These are phyloP conservation scores for Ilex aquifolium DNA, from an alignment of 257 asterid genomes.

Conservation along the genomic window DNA sequence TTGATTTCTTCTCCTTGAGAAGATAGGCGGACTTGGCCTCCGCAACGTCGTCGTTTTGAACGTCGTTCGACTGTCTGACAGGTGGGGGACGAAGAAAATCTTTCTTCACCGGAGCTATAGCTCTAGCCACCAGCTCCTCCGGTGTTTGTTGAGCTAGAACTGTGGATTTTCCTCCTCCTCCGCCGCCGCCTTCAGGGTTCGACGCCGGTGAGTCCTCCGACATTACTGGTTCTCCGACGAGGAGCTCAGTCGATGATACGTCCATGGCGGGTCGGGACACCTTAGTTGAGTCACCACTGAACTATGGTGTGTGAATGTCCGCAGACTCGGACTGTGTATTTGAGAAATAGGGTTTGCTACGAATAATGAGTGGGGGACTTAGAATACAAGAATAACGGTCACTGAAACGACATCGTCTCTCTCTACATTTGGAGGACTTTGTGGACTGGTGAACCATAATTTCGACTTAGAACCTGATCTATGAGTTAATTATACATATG, in stretches of 20 bases:
- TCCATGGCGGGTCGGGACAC: constrained; percentile 40
- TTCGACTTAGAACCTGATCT: too few species aligned
- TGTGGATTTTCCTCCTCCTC: constrained; percentile 9
- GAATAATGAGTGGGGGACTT: too few species aligned
- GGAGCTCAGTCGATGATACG: constrained; percentile 6
- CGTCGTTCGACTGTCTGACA: constrained; percentile 17
- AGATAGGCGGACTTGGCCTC: constrained; percentile 34
- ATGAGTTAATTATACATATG: too few species aligned
- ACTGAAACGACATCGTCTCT: too few species aligned
- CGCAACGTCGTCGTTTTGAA: constrained; percentile 19
- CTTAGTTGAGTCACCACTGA: background rate
- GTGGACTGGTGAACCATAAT: too few species aligned
- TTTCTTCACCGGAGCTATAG: constrained; percentile 76
- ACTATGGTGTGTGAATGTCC: too few species aligned
- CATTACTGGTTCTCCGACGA: constrained; percentile 9
- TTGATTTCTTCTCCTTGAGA: constrained; percentile 77
- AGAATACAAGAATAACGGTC: too few species aligned
- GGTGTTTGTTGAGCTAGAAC: constrained; percentile 15
- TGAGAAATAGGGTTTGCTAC: too few species aligned
- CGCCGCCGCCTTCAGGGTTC: constrained; percentile 1
- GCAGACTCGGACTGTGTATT: too few species aligned
- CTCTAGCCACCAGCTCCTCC: constrained; percentile 79
- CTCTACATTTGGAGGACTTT: too few species aligned
- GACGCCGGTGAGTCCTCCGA: constrained; percentile 5
- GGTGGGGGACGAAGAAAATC: constrained; percentile 76